A percentile compares a stretch with the other conserved stretches of the same genome.
phyloP scores from a whole-genome alignment of 352 stramenopile species.

The Phytophthora pini region DNA sequence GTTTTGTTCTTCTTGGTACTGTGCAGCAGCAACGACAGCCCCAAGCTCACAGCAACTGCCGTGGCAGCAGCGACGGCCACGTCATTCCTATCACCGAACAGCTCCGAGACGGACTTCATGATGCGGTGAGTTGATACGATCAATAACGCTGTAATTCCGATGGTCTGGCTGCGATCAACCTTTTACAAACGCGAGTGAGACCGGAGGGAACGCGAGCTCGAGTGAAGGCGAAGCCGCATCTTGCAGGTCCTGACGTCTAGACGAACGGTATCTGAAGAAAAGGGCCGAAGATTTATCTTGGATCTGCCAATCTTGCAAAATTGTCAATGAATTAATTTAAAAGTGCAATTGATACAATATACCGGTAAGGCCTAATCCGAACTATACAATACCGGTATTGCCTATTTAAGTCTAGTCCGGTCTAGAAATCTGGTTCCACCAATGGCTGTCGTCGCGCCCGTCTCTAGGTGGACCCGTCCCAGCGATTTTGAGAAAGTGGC shows the following conservation, averaged over 20 bases:
- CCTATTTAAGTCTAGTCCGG: too few species aligned
- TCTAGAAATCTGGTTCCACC: too few species aligned
- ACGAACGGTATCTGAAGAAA: conserved; percentile 9
- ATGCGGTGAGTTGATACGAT: neutral
- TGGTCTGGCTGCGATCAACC: conserved; percentile 5
- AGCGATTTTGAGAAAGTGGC: too few species aligned
- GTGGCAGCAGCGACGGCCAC: conserved; percentile 16
- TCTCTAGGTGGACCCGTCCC: too few species aligned
- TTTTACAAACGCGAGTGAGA: conserved; percentile 20
- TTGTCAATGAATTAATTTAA: too few species aligned
- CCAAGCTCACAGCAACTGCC: conserved; percentile 30
- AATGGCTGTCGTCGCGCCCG: too few species aligned
- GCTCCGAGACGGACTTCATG: conserved; percentile 29
- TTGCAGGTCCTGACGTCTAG: conserved; percentile 3
- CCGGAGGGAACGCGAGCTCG: conserved; percentile 1
- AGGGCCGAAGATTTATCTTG: conserved; percentile 12
- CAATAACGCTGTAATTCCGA: conserved; percentile 12
- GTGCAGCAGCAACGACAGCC: conserved; percentile 30
- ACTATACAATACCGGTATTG: too few species aligned
- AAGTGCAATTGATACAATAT: too few species aligned
- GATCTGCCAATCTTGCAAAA: too few species aligned
- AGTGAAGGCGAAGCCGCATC: neutral
- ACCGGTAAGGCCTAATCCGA: too few species aligned
- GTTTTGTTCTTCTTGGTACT: conserved; percentile 29
- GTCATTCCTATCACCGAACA: conserved; percentile 21